Base-by-base conservation (phyloP, 176 grass and related monocot species). In the Carex parvula region DNA sequence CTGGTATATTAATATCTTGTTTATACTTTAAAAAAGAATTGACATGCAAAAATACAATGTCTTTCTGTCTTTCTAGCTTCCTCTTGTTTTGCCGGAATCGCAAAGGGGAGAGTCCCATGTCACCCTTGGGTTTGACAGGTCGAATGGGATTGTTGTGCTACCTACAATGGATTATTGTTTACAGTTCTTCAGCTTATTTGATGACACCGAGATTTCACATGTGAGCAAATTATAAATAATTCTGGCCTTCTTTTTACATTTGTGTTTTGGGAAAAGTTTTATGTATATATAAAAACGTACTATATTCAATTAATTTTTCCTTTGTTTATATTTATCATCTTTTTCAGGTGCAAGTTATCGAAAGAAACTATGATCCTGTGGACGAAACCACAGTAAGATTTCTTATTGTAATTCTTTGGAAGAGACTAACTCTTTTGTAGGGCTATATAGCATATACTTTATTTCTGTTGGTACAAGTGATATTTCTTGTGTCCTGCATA, bases 281-380 rank as follows among this genome's bases (percentile, higher is more conserved):
- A 30, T 30, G 0, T 76, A 15, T 21, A 12, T 44, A 16, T 21
- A 75, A 39, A 20, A 29, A 81, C 14, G 20, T 81, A 63, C 15
- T 22, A 21, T 81, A 41, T 81, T 29, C 11, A 60, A 18, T 39
- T 37, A 9, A 35, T 33, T 64, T 62, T 46, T 81, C 41, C 35
- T 26, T 76, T 53, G 46, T 50, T 76, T 14, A 76, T 58, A 30
- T 87, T 74, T 67, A 48, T 84, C 63, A 86, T 81, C 30, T 81
- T 67, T 84, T 83, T 16, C 85, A 99, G 96, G 83, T 99, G 14
- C 96, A 95, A 95, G 89, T 99, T 58, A 95, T 90, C 77, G 85
- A 99, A 87, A 99, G 93, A 83, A 99, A 95, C 79, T 99, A 91
- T 84, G 86, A 95, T 30, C 96, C 96, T 88, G 93, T 83, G 70